Base-by-base conservation (phyloP, 495 filamentous ascomycete genomes). In the Stereocaulon alpinum region DNA sequence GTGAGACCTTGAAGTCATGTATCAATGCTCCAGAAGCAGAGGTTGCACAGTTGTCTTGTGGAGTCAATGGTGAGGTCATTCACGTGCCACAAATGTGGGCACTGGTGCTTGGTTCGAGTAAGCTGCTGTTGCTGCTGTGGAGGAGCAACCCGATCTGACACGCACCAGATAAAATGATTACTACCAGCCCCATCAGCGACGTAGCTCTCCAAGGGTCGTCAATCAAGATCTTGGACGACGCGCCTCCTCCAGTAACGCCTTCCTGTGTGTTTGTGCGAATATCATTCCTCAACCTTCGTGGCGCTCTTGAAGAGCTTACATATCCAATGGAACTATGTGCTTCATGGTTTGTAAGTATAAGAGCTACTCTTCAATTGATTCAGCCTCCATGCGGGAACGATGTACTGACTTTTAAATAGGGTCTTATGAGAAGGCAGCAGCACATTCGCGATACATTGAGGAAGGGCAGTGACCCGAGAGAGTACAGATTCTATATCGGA, bases 11-110 rank as follows among this genome's bases (percentile, higher is more conserved):
- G 48, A 51, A 34, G 14, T 51, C 29, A 29, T 51, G 48, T 2
- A 30, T 30, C 18, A 27, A 51, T 17, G 48, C 15, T 9, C 29
- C 29, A 11, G 27, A 51, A 1, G 32, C 2, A 17, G 29, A 51
- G 14, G 18, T 27, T 6, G 24, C 48, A 9, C 48, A 51, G 3
- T n/a, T n/a, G n/a, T n/a, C n/a, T n/a, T n/a, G n/a, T n/a, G n/a
- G n/a, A n/a, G n/a, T 51, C 17, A 10, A 30, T 51, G 11, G 4
- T 9, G 1, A n/a, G 17, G 5, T n/a, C 11, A n/a, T 61, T 15
- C 52, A 56, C n/a, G 58, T 64, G n/a, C 62, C 62, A 32, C 62
- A 64, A 37, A 18, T 57, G 5, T 64, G 62, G 62, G 40, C 27
- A 4, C 9, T 61, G 0, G 61, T 60, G 1, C n/a, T 56, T 29